These are phyloP conservation scores for Venustampulla echinocandica DNA, from an alignment of 495 filamentous ascomycete species.

Conservation along the genomic window DNA sequence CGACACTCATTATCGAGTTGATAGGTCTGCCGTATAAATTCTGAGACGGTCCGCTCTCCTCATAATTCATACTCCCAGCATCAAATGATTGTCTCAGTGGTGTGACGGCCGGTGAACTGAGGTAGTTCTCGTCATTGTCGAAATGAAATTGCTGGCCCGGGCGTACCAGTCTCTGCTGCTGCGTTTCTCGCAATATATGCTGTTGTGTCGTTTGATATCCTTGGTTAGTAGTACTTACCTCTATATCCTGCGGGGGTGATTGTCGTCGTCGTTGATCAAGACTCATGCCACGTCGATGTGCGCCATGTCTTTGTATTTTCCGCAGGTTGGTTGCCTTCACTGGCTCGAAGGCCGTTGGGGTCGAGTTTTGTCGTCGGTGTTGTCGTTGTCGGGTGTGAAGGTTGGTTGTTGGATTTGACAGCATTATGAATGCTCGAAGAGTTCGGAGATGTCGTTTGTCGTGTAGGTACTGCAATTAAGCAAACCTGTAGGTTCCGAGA, in stretches of 20 bases:
- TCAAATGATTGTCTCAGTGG: conserved; percentile 37
- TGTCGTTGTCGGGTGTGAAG: conserved; percentile 61
- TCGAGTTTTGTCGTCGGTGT: conserved; percentile 85
- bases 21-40: conserved; percentile 29
- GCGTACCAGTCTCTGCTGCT: conserved; percentile 46
- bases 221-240: conserved; percentile 57
- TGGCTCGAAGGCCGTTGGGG: conserved; percentile 64
- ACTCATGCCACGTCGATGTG: conserved; percentile 72
- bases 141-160: conserved; percentile 38
- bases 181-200: conserved; percentile 43
- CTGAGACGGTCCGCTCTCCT: conserved; percentile 3
- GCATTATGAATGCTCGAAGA: conserved; percentile 61
- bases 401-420: conserved; percentile 61
- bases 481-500: conserved; percentile 47
- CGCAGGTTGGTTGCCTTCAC: conserved; percentile 54
- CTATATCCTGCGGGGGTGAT: conserved; percentile 42
- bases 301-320: conserved; percentile 43
- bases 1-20: conserved; percentile 34
- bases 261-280: conserved; percentile 58
- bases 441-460: conserved; percentile 44
- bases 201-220: conserved; percentile 70
- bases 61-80: conserved; percentile 31
- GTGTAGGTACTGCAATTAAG: conserved; percentile 38
- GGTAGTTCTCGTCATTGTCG: conserved; percentile 31
- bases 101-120: conserved; percentile 39